Conservation (phyloP, 2,329 filamentous ascomycete species). For the Trichoderma atroviride region DNA sequence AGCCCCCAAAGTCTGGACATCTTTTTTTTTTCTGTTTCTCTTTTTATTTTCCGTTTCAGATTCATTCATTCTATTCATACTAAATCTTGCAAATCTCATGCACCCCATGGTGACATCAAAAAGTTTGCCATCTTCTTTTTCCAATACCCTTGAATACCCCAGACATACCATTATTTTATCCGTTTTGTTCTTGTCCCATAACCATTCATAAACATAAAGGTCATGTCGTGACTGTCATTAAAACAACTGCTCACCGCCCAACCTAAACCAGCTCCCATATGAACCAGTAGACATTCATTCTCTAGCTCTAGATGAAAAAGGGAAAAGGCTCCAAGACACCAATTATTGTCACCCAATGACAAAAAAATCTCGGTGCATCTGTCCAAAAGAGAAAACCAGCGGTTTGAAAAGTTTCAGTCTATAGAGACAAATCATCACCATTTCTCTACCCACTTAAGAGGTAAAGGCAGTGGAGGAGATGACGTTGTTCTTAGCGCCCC, state of each 20-base stretch:
- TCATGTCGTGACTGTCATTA: slow-evolving; percentile 25
- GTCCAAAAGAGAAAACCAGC: slow-evolving; percentile 15
- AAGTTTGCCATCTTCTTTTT: slow-evolving; percentile 2
- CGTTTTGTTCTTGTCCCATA: slow-evolving; percentile 21
- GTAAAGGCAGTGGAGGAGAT: slow-evolving; percentile 38
- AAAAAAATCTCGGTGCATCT: neutral
- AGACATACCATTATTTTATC: slow-evolving; percentile 17
- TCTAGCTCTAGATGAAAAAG: neutral
- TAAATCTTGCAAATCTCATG: neutral
- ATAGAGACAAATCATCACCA: neutral
- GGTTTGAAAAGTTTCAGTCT: slow-evolving; percentile 1
- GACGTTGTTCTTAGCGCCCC: slow-evolving; percentile 44
- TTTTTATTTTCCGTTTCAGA: neutral
- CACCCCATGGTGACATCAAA: neutral
- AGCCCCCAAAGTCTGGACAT: neutral
- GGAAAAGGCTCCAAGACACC: slow-evolving; percentile 1
- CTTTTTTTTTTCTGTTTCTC: neutral
- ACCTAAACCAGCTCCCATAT: slow-evolving; percentile 1
- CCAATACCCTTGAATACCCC: slow-evolving; percentile 17
- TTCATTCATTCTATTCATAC: neutral
- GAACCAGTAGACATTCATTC: neutral
- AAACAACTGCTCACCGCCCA: slow-evolving; percentile 12
- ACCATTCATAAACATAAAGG: slow-evolving; percentile 23
- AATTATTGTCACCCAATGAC: neutral
- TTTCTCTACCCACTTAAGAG: slow-evolving; percentile 25